Conservation (phyloP, 257 asterid genomes). For the Scutellaria barbata region DNA sequence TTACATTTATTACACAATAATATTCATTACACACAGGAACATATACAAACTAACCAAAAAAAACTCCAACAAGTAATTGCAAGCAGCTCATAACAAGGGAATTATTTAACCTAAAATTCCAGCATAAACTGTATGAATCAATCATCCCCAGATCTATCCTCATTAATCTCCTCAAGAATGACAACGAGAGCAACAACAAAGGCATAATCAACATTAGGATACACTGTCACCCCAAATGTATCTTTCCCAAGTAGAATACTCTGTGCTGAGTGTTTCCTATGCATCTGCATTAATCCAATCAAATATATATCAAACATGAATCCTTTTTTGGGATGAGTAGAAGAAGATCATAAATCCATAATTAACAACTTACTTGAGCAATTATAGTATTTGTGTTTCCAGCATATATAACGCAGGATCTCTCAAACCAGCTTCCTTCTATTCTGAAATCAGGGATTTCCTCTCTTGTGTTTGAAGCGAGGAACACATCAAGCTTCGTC, state of each 20-base stretch:
- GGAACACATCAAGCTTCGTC: constrained; percentile 59
- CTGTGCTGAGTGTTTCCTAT: constrained; percentile 58
- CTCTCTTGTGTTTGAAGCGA: constrained; percentile 54
- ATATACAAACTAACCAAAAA: background rate
- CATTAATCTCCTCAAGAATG: constrained; percentile 76
- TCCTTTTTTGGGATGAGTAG: background rate
- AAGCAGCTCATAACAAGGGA: background rate
- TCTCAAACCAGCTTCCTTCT: constrained; percentile 70
- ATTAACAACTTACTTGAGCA: constrained; percentile 62
- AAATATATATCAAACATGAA: constrained; percentile 1
- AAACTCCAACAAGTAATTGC: background rate
- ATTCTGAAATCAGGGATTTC: constrained; percentile 56
- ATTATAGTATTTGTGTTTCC: constrained; percentile 57
- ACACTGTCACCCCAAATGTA: constrained; percentile 68
- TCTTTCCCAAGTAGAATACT: constrained; percentile 73
- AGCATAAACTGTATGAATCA: constrained; percentile 19
- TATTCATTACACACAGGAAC: no score
- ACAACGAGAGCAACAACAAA: constrained; percentile 74
- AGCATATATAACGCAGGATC: constrained; percentile 55
- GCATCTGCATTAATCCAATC: constrained; percentile 59
- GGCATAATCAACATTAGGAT: constrained; percentile 82
- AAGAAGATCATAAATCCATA: background rate
- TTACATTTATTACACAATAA: no score
- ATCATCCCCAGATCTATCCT: constrained; percentile 48
- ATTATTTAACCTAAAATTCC: background rate